Conservation (phyloP, 139 green algal genomes). For the Chlamydomonas asymmetrica region DNA sequence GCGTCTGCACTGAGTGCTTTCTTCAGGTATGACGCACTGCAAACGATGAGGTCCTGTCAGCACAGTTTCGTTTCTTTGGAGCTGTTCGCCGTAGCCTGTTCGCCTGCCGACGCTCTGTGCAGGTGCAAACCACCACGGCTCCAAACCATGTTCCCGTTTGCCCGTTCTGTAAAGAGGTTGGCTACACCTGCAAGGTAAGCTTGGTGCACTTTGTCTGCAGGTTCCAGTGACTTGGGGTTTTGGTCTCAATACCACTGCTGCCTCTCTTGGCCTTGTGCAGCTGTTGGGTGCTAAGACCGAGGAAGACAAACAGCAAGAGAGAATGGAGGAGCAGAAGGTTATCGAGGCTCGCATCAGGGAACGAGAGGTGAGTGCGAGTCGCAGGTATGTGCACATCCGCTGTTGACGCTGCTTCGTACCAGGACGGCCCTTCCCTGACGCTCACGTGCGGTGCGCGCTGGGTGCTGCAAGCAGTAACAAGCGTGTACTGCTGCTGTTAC, state of each 20-base stretch:
- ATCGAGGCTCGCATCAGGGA: slow-evolving; percentile 47
- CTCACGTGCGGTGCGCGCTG: no score
- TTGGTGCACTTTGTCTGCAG: neutral
- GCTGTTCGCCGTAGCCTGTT: no score
- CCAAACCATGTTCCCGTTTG: slow-evolving; percentile 21
- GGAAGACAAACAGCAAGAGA: slow-evolving; percentile 33
- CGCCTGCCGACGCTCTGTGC: no score
- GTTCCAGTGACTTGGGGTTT: neutral
- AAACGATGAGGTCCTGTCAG: no score
- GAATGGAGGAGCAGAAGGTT: slow-evolving; percentile 48
- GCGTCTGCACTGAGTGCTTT: slow-evolving; percentile 70
- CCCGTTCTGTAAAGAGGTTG: slow-evolving; percentile 43
- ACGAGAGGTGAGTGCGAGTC: slow-evolving; percentile 32
- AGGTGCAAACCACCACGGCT: slow-evolving; percentile 36
- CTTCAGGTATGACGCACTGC: slow-evolving; percentile 54
- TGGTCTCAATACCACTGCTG: neutral
- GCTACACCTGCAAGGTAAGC: slow-evolving; percentile 35
- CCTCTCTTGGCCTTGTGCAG: slow-evolving; percentile 8
- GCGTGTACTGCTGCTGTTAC: no score
- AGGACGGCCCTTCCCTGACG: no score
- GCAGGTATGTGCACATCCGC: no score
- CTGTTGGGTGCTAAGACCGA: slow-evolving; percentile 24
- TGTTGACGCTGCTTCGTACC: no score
- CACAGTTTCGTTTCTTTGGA: no score
- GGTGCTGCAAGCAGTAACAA: no score